Conservation (phyloP, 2,329 filamentous ascomycete species). For the Drechslerella dactyloides region DNA sequence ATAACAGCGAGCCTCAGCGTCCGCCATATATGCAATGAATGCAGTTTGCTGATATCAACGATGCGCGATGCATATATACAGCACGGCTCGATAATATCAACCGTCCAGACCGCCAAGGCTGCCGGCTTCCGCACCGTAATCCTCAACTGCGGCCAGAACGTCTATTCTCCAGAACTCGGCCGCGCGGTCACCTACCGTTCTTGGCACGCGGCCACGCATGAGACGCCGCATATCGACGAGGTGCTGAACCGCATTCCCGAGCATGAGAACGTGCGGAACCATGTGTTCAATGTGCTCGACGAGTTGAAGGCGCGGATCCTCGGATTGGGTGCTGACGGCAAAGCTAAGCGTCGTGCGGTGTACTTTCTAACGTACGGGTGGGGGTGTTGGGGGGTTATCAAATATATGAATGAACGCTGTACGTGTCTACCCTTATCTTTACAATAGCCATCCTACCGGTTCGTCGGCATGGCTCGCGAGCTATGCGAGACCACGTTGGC, state of each 20-base stretch:
- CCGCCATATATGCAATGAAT: not conserved
- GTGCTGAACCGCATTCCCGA: conserved; percentile 51
- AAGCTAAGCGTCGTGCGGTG: conserved; percentile 13
- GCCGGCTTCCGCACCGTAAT: conserved; percentile 52
- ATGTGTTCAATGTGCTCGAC: conserved; percentile 51
- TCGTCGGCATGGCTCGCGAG: not conserved
- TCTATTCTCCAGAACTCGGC: conserved; percentile 51
- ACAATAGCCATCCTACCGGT: not conserved
- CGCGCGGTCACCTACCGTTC: conserved; percentile 50
- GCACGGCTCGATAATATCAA: conserved; percentile 53
- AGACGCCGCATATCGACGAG: conserved; percentile 41
- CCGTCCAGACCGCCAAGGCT: conserved; percentile 49
- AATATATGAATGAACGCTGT: conserved; percentile 34
- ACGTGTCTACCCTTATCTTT: not conserved
- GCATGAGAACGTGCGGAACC: conserved; percentile 51
- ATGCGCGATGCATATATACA: conserved; percentile 20
- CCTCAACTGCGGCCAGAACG: conserved; percentile 52
- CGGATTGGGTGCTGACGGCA: conserved; percentile 11
- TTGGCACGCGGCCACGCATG: conserved; percentile 52
- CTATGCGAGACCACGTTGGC: too few species aligned
- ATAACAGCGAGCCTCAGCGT: conserved; percentile 16
- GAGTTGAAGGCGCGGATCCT: conserved; percentile 46
- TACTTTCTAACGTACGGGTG: conserved; percentile 44
- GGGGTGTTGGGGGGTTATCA: conserved; percentile 33
- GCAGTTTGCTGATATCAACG: not conserved